phyloP scores from a whole-genome alignment of 2,329 filamentous ascomycete genomes.

The Trichoderma sp. region DNA sequence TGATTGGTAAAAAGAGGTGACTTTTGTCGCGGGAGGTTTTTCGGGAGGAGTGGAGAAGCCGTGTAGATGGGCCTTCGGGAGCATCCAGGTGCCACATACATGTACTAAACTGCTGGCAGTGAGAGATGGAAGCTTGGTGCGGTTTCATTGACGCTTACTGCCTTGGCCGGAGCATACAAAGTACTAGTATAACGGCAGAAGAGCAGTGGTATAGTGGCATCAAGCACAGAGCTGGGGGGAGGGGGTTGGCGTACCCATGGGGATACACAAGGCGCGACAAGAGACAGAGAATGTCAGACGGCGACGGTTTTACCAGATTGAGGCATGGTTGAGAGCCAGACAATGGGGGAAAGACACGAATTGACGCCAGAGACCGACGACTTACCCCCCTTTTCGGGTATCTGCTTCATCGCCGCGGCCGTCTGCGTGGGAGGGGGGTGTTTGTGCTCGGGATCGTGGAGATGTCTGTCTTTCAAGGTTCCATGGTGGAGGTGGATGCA shows the following conservation, averaged over 20 bases:
- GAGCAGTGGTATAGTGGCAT: neutral
- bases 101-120: neutral
- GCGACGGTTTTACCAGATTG: slow-evolving; percentile 19
- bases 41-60: slow-evolving; percentile 16
- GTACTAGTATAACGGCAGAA: neutral
- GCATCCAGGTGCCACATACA: slow-evolving; percentile 11
- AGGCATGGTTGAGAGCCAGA: slow-evolving; percentile 21
- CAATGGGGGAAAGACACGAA: slow-evolving; percentile 3
- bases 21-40: neutral
- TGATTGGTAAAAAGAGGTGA: neutral
- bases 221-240: neutral
- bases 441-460: slow-evolving; percentile 12
- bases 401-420: slow-evolving; percentile 20
- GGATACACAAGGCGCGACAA: slow-evolving; percentile 6
- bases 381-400: slow-evolving; percentile 17
- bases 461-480: neutral
- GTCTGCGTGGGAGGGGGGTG: neutral
- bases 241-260: neutral
- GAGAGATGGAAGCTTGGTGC: neutral
- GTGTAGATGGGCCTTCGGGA: slow-evolving; percentile 14
- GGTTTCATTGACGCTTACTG: neutral
- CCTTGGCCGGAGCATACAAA: neutral
- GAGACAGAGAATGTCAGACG: slow-evolving; percentile 5
- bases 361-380: neutral
- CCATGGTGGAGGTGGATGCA: neutral